Conservation (phyloP, 2,329 filamentous ascomycete genomes). For the Diaporthe australafricana region DNA sequence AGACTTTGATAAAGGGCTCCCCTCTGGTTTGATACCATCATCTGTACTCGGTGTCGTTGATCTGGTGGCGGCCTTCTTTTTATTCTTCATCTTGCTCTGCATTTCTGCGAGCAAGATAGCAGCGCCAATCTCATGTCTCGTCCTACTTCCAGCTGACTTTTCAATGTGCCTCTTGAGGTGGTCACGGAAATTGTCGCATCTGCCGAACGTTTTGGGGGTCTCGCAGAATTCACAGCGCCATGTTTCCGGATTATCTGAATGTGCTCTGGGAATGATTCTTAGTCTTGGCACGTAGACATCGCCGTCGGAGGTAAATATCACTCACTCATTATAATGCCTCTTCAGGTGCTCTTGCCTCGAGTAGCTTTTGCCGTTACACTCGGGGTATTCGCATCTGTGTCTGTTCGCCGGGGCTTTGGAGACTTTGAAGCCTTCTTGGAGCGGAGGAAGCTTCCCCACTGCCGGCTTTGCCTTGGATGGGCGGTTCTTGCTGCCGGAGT, state of each 20-base stretch:
- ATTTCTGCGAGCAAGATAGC: conserved; percentile 32
- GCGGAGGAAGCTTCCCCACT: conserved; percentile 13
- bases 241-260: conserved; percentile 31
- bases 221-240: conserved; percentile 36
- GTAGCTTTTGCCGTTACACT: conserved; percentile 34
- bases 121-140: conserved; percentile 26
- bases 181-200: conserved; percentile 34
- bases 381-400: conserved; percentile 31
- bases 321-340: conserved; percentile 35
- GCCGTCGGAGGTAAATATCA: neutral
- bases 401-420: conserved; percentile 32
- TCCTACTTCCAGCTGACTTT: conserved; percentile 35
- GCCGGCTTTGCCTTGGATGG: conserved; percentile 30
- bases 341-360: conserved; percentile 35
- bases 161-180: conserved; percentile 35
- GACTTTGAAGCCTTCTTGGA: conserved; percentile 30
- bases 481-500: conserved; percentile 28
- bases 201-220: conserved; percentile 31
- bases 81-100: conserved; percentile 36
- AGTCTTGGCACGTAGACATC: neutral
- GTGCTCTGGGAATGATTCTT: conserved; percentile 9
- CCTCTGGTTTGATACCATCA: neutral
- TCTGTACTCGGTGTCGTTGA: conserved; percentile 15
- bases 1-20: conserved; percentile 7
- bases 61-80: conserved; percentile 26